Base-by-base conservation (phyloP, 1,284 basidiomycete species). In the Papiliotrema fonsecae region DNA sequence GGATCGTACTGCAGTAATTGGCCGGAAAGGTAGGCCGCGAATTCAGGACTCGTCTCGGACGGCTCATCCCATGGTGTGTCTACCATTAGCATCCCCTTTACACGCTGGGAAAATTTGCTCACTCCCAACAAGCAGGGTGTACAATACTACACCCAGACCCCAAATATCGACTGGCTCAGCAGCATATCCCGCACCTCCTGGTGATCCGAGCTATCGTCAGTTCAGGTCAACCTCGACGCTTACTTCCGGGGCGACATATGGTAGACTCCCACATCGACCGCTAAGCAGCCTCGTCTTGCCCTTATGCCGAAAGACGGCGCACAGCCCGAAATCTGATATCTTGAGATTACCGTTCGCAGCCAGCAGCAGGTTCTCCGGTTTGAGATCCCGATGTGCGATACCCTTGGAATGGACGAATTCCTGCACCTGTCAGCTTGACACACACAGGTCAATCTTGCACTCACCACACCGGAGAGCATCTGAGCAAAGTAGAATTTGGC, bases 51-150 rank as follows among this genome's bases (percentile, higher is more conserved):
- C 19, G 79, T 77, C 1, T 73, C 66, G 0, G 91, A 91, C 3
- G 94, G 92, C 66, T 96, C 88, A 65, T 97, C 94, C 94, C 94
- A 98, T 1, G 94, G 96, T 0, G 94, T 97, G 67, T 96, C 91
- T 96, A 50, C 0, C 11, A 18, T 35, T n/a, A 42, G 32, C 26
- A n/a, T 44, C 18, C n/a, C n/a, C 22, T 2, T 6, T 13, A 7
- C 27, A 4, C 16, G 11, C 27, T 18, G n/a, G 19, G 5, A 26
- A n/a, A 40, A 11, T 5, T 3, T 1, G 80, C 89, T 60, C 68
- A 93, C 92, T 97, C 44, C 94, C 94, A 4, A 83, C 85, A 0
- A 98, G 78, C 51, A 97, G 76, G 0, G 94, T 91, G 67, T 90
- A 97, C 0, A 98, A 77, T 31, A 98, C 94, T n/a, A 97, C 88